Evolutionary conservation across 2,329 filamentous ascomycete genomes (phyloP).

Genomic region (Aspergillus tubingensis): DNA sequence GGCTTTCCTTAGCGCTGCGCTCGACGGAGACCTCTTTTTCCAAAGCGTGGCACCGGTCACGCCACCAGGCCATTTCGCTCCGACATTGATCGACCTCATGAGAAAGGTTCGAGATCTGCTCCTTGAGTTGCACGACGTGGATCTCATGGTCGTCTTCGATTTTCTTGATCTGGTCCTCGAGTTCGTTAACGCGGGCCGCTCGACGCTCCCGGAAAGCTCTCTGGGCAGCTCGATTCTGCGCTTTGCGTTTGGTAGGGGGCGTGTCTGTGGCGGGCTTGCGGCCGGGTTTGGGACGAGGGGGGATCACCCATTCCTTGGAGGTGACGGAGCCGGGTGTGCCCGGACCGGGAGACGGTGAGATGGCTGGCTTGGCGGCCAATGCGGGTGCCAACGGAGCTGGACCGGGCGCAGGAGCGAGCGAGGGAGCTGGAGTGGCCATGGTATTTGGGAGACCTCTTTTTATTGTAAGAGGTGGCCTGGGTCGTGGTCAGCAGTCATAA

Average conservation of each 20-base stretch:
- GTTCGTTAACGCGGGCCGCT: conserved; percentile 76
- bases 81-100: conserved; percentile 67
- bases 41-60: conserved; percentile 59
- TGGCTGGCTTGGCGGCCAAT: conserved; percentile 42
- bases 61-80: conserved; percentile 50
- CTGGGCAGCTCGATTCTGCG: conserved; percentile 91
- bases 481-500: conserved; percentile 24
- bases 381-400: conserved; percentile 40
- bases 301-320: conserved; percentile 82
- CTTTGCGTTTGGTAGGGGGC: conserved; percentile 88
- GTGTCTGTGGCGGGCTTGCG: conserved; percentile 93
- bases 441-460: conserved; percentile 9
- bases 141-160: conserved; percentile 51
- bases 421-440: conserved; percentile 39
- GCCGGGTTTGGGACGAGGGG: conserved; percentile 82
- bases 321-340: conserved; percentile 60
- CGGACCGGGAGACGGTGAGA: conserved; percentile 42
- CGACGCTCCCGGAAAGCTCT: conserved; percentile 85
- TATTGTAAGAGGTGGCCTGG: conserved; percentile 23
- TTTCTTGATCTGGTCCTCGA: conserved; percentile 54
- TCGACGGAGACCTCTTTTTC: conserved; percentile 61
- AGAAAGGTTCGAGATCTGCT: conserved; percentile 60
- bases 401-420: conserved; percentile 42
- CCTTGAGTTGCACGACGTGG: conserved; percentile 53
- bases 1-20: conserved; percentile 45